A percentile compares a stretch with the other conserved stretches of the same genome.
Conservation (phyloP, 345 rosid genomes). For the Ceriops decandra region DNA sequence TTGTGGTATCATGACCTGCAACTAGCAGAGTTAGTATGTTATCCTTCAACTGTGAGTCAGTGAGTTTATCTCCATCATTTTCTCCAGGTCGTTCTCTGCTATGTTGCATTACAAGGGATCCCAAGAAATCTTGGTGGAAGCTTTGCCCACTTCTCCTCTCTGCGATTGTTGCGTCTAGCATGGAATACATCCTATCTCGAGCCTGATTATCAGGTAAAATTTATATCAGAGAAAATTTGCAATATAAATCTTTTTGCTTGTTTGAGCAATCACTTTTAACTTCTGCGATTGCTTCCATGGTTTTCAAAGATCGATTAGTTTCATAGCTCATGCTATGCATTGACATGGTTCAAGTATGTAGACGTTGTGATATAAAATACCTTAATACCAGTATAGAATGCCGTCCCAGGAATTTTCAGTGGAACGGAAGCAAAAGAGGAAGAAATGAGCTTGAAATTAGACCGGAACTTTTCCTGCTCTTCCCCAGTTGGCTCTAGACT, state of each 20-base stretch:
- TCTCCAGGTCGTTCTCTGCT: conserved; percentile 28
- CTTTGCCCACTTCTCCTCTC: conserved; percentile 44
- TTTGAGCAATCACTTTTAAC: background rate
- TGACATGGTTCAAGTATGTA: background rate
- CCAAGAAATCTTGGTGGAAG: conserved; percentile 55
- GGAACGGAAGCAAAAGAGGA: conserved; percentile 66
- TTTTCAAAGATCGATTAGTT: background rate
- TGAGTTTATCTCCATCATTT: conserved; percentile 41
- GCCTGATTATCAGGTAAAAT: conserved; percentile 35
- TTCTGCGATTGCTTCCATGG: too few relatives aligned
- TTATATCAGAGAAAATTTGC: background rate
- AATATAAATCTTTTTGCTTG: background rate
- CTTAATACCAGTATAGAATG: conserved; percentile 52
- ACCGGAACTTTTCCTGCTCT: conserved; percentile 57
- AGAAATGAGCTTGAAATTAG: conserved; percentile 62
- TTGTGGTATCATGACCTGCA: conserved; percentile 71
- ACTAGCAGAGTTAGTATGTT: conserved; percentile 55
- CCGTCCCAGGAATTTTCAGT: conserved; percentile 61
- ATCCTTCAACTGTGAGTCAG: conserved; percentile 56
- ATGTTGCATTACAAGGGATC: conserved; percentile 53
- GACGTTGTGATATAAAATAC: conserved; percentile 17
- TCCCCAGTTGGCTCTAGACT: conserved; percentile 59
- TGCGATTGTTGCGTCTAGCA: conserved; percentile 45
- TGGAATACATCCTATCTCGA: conserved; percentile 54
- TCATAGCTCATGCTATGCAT: background rate